Evolutionary conservation across 2,329 filamentous ascomycete species (phyloP), one percentile per base, ranked within the genome.

Genomic region (Phyllosticta citrichinensis): DNA sequence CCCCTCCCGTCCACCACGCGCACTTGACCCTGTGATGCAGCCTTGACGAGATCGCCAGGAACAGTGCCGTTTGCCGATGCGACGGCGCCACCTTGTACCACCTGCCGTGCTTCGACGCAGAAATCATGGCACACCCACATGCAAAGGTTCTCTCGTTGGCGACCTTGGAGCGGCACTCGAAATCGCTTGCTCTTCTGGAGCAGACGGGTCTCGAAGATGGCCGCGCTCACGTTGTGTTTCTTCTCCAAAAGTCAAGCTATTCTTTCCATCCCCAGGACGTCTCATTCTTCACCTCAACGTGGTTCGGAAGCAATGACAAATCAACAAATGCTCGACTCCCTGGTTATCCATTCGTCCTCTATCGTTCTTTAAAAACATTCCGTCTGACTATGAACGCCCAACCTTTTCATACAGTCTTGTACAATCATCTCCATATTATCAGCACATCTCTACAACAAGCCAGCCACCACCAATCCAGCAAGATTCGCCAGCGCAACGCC

Each of bases 11-110:
- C 33, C 33, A 2, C 9, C 33, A 17, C 33, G 33, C 33, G 11
- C 6, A 17, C 11, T 40, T 14, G 33, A 40, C 33, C 33, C 33
- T 17, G 33, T 40, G 11, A 40, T 52, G 20, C 51, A 58, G 57
- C 57, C 14, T 52, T 58, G 27, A 27, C 57, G 57, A 58, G 57
- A 58, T 58, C 57, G 50, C 51, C 57, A 58, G 57, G 57, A 30
- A 53, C 56, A 19, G n/a, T 27, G 27, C 9, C 25, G 17, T 53
- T 30, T 40, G 11, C 56, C 57, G 50, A 58, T 50, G 33, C 52
- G 57, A 53, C 50, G 25, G 14, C 40, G 24, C 55, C 56, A 57
- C 55, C 14, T 6, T n/a, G 33, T 40, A 40, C 33, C 33, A 40
- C 33, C 33, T 5, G 33, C 5, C 2, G 8, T 17, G 9, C 33